Evolutionary conservation across 768 basidiomycete genomes (phyloP), one percentile per base, ranked within the genome.

Genomic region (Termitomyces sp.): DNA sequence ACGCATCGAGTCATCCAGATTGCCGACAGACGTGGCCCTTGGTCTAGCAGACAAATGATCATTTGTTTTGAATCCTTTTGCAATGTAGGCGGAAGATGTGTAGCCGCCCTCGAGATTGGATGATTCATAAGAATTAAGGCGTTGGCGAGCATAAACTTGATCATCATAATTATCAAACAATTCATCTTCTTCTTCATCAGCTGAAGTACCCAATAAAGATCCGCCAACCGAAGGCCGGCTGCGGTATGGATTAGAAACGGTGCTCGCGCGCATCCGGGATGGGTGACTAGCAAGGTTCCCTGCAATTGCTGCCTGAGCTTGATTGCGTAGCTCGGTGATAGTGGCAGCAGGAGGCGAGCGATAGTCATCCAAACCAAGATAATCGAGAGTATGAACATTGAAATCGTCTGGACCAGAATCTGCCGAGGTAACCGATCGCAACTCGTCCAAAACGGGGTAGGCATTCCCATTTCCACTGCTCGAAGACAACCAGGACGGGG

Each of bases 321-420:
- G 94, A 62, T 83, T 90, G 64, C 92, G 87, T 60, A 95, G 76
- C 72, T 95, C 94, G 20, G 90, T 84, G 60, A 95, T 86, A 40
- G 92, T 94, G 12, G 92, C 93, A 6, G 92, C 90, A 2, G 87
- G 87, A n/a, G 89, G 84, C 52, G 83, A 84, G 53, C 87, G 82
- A 63, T 82, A 77, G 60, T 79, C 95, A 65, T 94, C 96, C 65
- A 98, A 80, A 45, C 96, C 96, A 51, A 98, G 89, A 72, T 98
- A 98, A 72, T 97, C 95, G 60, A 98, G 82, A 28, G 96, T 98
- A 68, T 94, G 92, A 46, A 94, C 90, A 65, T 94, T 90, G 70
- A 92, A 91, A 51, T 93, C 89, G 54, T 97, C 95, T 24, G 82
- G 78, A n/a, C 78, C 82, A 20, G 88, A 88, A 68, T 92, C 90